Base-by-base conservation (phyloP, 331 rosid species). In the Erythrophleum ivorense region DNA sequence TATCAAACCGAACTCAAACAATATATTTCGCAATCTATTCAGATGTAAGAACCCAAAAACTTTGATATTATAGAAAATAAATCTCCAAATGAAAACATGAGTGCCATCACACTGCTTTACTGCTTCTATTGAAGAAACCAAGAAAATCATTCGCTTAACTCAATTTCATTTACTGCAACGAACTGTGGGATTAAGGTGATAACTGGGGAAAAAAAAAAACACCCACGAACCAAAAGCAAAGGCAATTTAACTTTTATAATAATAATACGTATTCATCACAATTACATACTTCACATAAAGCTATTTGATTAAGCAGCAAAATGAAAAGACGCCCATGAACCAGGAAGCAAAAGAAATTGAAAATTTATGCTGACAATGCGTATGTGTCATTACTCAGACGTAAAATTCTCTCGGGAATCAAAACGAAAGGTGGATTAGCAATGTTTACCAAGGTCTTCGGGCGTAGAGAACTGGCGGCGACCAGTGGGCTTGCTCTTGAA, bases 401-500 rank as follows among this genome's bases (percentile, higher is more conserved):
- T 24, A 3, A 18, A 55, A 29, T 71, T 71, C 29, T 10, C 5
- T 31, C 54, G 21, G 45, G 19, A 81, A 73, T 62, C 40, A 53
- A 72, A 55, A 69, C 21, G 65, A 72, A 76, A 80, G 77, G 19
- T 55, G 9, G 16, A 64, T 71, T 10, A 57, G 49, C 69, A 68
- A 66, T 3, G 63, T 73, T 83, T 80, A 88, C 91, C 24, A 31
- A 88, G 49, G 55, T 88, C 89, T 48, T 88, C 91, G 5, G 80
- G 86, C 31, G 89, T 85, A 9, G 91, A 88, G 80, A 84, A 88
- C 54, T 88, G 87, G 78, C 91, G 91, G 73, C 86, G 88, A 48
- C 91, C 91, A 6, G 91, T 88, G 71, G 91, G 89, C 79, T 88
- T 85, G 87, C 84, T 75, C 88, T 86, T 88, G 88, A 57, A 88